Conservation (phyloP, 2,329 filamentous ascomycete genomes). For the Penicillium sp. region DNA sequence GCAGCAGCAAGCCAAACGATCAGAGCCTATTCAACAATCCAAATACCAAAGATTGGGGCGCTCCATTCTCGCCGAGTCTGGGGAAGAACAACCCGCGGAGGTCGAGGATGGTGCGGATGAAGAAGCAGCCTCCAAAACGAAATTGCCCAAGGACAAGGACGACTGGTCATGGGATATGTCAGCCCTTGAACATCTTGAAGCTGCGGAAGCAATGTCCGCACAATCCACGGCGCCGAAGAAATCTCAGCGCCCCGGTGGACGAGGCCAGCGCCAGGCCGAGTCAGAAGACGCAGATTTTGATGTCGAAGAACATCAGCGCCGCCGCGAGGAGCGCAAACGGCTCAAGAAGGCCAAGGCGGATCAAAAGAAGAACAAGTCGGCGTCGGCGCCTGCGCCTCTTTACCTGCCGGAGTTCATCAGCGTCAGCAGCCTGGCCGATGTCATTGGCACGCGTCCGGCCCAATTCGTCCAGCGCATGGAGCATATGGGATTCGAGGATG, state of each 20-base stretch:
- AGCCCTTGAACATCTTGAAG: constrained; percentile 21
- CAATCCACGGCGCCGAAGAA: constrained; percentile 10
- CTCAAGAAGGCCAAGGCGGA: constrained; percentile 38
- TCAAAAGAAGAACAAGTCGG: constrained; percentile 35
- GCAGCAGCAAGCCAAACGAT: constrained; percentile 1
- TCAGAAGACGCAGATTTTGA: constrained; percentile 36
- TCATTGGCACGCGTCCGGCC: constrained; percentile 64
- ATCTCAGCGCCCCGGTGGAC: constrained; percentile 22
- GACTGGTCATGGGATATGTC: constrained; percentile 30
- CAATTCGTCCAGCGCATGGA: constrained; percentile 69
- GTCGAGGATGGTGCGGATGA: no score
- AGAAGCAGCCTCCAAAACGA: no score
- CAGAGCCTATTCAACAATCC: constrained; percentile 4
- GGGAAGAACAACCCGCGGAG: constrained; percentile 1
- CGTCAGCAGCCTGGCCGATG: constrained; percentile 71
- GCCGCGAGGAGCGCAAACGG: constrained; percentile 30
- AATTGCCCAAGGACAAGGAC: constrained; percentile 12
- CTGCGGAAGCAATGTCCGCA: constrained; percentile 5
- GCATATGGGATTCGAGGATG: constrained; percentile 83
- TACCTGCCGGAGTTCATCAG: constrained; percentile 86
- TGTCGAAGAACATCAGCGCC: constrained; percentile 31
- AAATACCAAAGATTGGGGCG: constrained; percentile 22
- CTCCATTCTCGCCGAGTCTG: constrained; percentile 16
- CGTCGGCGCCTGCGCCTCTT: constrained; percentile 58
- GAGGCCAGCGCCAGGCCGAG: constrained; percentile 20